These are phyloP conservation scores for Venturiaceae sp. DNA, from an alignment of 2,329 filamentous ascomycete species.

Conservation along the genomic window DNA sequence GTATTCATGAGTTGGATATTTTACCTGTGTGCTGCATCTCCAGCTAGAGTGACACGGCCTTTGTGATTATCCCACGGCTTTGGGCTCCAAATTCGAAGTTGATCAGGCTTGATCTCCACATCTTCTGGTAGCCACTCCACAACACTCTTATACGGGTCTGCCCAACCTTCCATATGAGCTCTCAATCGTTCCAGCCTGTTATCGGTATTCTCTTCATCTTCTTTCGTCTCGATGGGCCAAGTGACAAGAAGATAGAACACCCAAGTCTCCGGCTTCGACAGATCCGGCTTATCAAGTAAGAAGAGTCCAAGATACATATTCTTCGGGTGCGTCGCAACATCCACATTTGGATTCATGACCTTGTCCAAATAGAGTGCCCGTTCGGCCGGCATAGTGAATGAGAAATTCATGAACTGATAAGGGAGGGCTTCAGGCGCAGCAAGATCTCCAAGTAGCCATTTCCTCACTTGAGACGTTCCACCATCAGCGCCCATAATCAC, in stretches of 20 bases:
- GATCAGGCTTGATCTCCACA: conserved; percentile 7
- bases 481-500: conserved; percentile 9
- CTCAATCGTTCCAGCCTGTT: conserved; percentile 7
- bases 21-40: conserved; percentile 10
- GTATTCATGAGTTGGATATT: neutral
- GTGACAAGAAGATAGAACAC: conserved; percentile 9
- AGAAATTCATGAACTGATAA: conserved; percentile 9
- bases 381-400: conserved; percentile 6
- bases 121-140: conserved; percentile 9
- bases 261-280: conserved; percentile 8
- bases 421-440: conserved; percentile 9
- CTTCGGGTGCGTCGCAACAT: conserved; percentile 10
- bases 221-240: conserved; percentile 5
- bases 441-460: conserved; percentile 7
- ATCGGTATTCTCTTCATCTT: conserved; percentile 7
- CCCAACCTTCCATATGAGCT: conserved; percentile 9
- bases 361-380: conserved; percentile 7
- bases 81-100: conserved; percentile 8
- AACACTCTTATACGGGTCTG: conserved; percentile 9
- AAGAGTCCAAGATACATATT: conserved; percentile 10
- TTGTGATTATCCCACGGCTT: conserved; percentile 7
- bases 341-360: conserved; percentile 10
- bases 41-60: conserved; percentile 7
- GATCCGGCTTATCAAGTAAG: conserved; percentile 8
- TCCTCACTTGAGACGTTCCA: conserved; percentile 3